phyloP scores from a whole-genome alignment of 164 flowering plant species.

The Aristolochia californica region DNA sequence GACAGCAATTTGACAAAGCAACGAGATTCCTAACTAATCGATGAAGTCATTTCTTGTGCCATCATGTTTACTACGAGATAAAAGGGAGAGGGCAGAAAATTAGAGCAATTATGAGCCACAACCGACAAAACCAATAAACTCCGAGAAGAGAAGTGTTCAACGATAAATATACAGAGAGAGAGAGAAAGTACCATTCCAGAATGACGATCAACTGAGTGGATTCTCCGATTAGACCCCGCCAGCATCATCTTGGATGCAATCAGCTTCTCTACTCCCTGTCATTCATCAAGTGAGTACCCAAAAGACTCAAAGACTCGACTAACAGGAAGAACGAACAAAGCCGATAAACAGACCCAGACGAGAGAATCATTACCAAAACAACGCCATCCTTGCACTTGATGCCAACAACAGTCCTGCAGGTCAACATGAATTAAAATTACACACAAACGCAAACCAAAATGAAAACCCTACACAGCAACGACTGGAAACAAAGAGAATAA shows the following conservation, averaged over 20 bases:
- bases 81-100: too few species aligned
- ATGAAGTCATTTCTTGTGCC: too few species aligned
- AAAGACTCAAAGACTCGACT: not conserved
- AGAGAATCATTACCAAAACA: conserved; percentile 40
- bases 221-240: conserved; percentile 86
- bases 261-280: conserved; percentile 90
- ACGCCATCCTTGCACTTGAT: conserved; percentile 88
- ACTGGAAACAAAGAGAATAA: not conserved
- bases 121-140: too few species aligned
- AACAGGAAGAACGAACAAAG: not conserved
- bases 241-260: conserved; percentile 95
- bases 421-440: not conserved
- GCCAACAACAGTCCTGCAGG: conserved; percentile 68
- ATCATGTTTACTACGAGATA: too few species aligned
- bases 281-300: not conserved
- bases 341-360: not conserved
- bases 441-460: not conserved
- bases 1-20: too few species aligned
- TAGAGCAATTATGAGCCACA: too few species aligned
- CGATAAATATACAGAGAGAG: too few species aligned
- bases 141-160: too few species aligned
- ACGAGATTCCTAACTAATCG: too few species aligned
- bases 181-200: conserved; percentile 68
- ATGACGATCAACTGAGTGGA: conserved; percentile 92
- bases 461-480: not conserved